Conservation (phyloP, 306 rosid species). For the Vicia villosa region DNA sequence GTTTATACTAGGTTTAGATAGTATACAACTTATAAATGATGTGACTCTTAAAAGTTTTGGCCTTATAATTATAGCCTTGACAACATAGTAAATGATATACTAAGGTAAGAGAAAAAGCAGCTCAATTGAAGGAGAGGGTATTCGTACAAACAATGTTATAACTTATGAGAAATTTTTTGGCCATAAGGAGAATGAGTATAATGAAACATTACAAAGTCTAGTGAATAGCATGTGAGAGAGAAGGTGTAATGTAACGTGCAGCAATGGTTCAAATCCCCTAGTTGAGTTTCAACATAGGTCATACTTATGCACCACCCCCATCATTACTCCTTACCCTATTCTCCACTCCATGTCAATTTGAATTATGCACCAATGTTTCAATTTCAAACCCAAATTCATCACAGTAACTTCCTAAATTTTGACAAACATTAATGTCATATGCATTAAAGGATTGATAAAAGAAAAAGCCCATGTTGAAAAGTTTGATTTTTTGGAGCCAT, state of each 20-base stretch:
- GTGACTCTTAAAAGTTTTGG: neutral
- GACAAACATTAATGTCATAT: conserved; percentile 34
- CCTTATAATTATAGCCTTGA: neutral
- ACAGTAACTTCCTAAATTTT: conserved; percentile 33
- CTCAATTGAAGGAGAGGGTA: conserved; percentile 14
- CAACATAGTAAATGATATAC: neutral
- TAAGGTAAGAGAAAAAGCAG: conserved; percentile 27
- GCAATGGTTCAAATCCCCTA: conserved; percentile 48
- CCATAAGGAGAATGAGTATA: conserved; percentile 20
- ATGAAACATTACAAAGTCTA: conserved; percentile 39
- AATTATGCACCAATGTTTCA: conserved; percentile 33
- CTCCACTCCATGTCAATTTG: conserved; percentile 36
- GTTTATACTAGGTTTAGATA: no score
- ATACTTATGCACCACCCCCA: conserved; percentile 45
- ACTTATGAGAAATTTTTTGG: neutral
- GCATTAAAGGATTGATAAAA: conserved; percentile 33
- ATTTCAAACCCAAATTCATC: conserved; percentile 18
- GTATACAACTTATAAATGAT: neutral
- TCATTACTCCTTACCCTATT: conserved; percentile 46
- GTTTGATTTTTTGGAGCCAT: conserved; percentile 22
- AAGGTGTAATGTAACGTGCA: conserved; percentile 33
- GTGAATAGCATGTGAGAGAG: conserved; percentile 44
- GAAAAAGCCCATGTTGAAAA: conserved; percentile 11
- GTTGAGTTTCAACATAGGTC: conserved; percentile 48
- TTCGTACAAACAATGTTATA: conserved; percentile 34